Evolutionary conservation across 2,329 filamentous ascomycete species (phyloP).

Genomic region (Albifimbria verrucaria): DNA sequence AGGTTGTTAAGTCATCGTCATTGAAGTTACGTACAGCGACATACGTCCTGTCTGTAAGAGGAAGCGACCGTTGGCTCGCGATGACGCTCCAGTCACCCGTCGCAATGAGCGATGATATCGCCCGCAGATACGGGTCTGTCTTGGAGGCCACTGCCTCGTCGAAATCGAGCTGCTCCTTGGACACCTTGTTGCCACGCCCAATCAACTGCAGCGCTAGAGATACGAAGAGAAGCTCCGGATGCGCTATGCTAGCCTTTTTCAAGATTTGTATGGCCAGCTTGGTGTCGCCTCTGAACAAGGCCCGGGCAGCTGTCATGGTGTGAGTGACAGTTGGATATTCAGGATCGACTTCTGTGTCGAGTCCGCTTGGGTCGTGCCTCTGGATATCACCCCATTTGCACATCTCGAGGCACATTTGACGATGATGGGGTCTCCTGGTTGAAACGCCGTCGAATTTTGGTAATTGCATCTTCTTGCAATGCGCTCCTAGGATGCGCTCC

Average conservation of each 20-base stretch:
- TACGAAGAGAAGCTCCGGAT: slow-evolving; percentile 65
- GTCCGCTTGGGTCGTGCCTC: slow-evolving; percentile 40
- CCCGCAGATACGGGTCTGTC: slow-evolving; percentile 75
- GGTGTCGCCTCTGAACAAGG: slow-evolving; percentile 69
- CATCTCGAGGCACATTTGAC: slow-evolving; percentile 72
- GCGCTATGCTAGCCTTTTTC: slow-evolving; percentile 60
- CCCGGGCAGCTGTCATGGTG: slow-evolving; percentile 74
- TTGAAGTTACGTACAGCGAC: slow-evolving; percentile 67
- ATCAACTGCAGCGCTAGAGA: slow-evolving; percentile 65
- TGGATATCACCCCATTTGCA: slow-evolving; percentile 67
- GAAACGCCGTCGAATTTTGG: slow-evolving; percentile 59
- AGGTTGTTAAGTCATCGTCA: slow-evolving; percentile 60
- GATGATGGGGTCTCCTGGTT: slow-evolving; percentile 65
- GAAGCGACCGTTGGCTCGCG: slow-evolving; percentile 68
- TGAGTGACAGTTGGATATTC: slow-evolving; percentile 53
- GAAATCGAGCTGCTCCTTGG: slow-evolving; percentile 52
- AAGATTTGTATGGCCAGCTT: slow-evolving; percentile 67
- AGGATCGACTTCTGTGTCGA: slow-evolving; percentile 38
- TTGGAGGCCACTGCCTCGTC: slow-evolving; percentile 59
- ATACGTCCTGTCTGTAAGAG: slow-evolving; percentile 70
- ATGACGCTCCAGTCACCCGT: slow-evolving; percentile 74
- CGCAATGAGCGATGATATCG: slow-evolving; percentile 73
- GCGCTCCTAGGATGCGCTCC: slow-evolving; percentile 59
- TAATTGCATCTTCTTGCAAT: slow-evolving; percentile 61
- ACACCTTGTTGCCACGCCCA: slow-evolving; percentile 43